Evolutionary conservation across 305 asterid species (phyloP), one percentile per base, ranked within the genome.

Genomic region (Fraxinus nigra): DNA sequence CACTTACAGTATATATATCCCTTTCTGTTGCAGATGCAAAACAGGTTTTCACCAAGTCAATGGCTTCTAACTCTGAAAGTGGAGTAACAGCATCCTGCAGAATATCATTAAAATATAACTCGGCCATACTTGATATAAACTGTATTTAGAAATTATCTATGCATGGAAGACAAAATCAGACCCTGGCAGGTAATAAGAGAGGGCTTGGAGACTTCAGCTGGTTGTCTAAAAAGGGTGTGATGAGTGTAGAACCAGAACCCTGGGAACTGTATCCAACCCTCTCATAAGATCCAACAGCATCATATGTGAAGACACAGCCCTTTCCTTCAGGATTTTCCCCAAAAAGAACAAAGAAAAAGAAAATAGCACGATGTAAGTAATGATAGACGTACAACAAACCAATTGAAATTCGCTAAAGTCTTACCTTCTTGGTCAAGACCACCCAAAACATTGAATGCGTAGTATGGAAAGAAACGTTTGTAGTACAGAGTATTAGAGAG

Each of bases 181-280:
- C 98, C 97, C 67, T 63, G 77, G 95, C 93, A 79, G 98, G 97
- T 28, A 94, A 82, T 84, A 93, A 79, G 69, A 94, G 97, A 77
- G 97, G 98, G 83, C 97, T 94, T 14, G 98, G 94, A 80, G 97
- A 94, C 87, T 94, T 94, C 85, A 93, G 93, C 81, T 93, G 98
- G 90, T 93, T 94, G 91, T 94, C 98, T 91, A 94, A 69, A 85
- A 93, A 94, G 69, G 98, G 98, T 74, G 92, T 94, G 91, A 93
- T 94, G 82, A 94, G 92, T 26, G 95, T 91, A 81, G 98, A 85
- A 84, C 98, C 97, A 78, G 98, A 93, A 84, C 99, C 99, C 84
- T 95, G 99, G 82, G 99, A 92, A 78, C 99, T 95, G 88, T 95
- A 95, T 73, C 99, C 99, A 83, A 94, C 98, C 90, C 99, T 91